These are phyloP conservation scores for Zymoseptoria brevis DNA, from an alignment of 2,329 filamentous ascomycete genomes.

Conservation along the genomic window DNA sequence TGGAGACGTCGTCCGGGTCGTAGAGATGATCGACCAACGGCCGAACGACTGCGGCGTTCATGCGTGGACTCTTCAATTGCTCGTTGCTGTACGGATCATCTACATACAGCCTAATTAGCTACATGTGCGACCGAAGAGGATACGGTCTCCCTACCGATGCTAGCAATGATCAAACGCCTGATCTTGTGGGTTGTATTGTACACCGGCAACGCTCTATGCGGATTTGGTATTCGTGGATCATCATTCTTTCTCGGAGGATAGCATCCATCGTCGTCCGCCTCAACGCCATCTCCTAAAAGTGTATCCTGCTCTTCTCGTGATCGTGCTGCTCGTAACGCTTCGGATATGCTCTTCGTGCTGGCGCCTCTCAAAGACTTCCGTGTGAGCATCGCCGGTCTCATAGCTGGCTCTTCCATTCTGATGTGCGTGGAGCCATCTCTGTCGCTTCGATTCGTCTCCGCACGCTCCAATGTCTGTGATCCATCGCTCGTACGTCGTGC, in stretches of 20 bases:
- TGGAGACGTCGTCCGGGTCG: slow-evolving; percentile 68
- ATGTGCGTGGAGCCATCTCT: slow-evolving; percentile 21
- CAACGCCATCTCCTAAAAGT: slow-evolving; percentile 38
- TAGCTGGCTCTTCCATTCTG: slow-evolving; percentile 18
- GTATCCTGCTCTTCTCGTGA: slow-evolving; percentile 43
- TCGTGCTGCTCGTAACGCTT: slow-evolving; percentile 33
- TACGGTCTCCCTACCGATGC: slow-evolving; percentile 32
- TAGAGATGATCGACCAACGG: slow-evolving; percentile 80
- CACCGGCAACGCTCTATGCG: slow-evolving; percentile 58
- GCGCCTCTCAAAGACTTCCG: slow-evolving; percentile 23
- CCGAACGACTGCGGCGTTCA: slow-evolving; percentile 72
- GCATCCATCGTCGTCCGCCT: slow-evolving; percentile 40
- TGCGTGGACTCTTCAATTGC: slow-evolving; percentile 70
- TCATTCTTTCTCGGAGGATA: slow-evolving; percentile 33
- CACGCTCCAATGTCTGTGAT: neutral
- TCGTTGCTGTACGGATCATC: slow-evolving; percentile 62
- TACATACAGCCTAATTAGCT: slow-evolving; percentile 21
- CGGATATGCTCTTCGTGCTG: slow-evolving; percentile 30
- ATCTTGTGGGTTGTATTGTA: slow-evolving; percentile 67
- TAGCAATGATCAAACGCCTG: slow-evolving; percentile 39
- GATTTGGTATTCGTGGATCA: slow-evolving; percentile 41
- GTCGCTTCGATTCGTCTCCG: neutral
- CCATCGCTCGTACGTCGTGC: slow-evolving; percentile 3
- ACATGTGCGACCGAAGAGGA: slow-evolving; percentile 1
- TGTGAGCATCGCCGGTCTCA: slow-evolving; percentile 22